These are phyloP conservation scores for Nigrograna mackinnonii DNA, from an alignment of 2,329 filamentous ascomycete species.

Conservation along the genomic window DNA sequence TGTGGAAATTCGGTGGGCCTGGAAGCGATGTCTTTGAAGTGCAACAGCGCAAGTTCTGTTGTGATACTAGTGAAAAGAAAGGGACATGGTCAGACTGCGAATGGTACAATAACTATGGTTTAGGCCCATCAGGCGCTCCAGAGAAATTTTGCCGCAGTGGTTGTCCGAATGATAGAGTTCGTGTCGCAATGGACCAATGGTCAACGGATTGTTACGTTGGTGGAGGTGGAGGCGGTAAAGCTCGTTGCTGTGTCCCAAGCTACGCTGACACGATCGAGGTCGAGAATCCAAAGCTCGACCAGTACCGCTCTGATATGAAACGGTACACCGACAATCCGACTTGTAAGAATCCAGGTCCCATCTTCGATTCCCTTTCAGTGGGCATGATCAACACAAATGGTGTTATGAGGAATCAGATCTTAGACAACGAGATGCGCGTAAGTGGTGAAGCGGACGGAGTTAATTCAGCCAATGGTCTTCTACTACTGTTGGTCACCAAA, in stretches of 20 bases:
- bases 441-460: too few relatives aligned
- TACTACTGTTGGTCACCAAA: neutral
- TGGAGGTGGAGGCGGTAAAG: slow-evolving; percentile 1
- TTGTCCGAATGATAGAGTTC: slow-evolving; percentile 2
- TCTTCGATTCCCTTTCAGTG: too few relatives aligned
- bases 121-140: slow-evolving; percentile 4
- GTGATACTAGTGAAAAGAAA: slow-evolving; percentile 5
- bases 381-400: too few relatives aligned
- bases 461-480: neutral
- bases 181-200: neutral
- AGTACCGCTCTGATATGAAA: slow-evolving; percentile 6
- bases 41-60: slow-evolving; percentile 9
- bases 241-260: slow-evolving; percentile 9
- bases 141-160: slow-evolving; percentile 9
- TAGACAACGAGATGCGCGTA: too few relatives aligned
- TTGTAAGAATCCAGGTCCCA: neutral
- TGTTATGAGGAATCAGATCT: too few relatives aligned
- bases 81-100: slow-evolving; percentile 7
- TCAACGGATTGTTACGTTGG: neutral
- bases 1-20: neutral
- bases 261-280: slow-evolving; percentile 4
- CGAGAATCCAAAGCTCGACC: slow-evolving; percentile 9
- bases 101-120: slow-evolving; percentile 6
- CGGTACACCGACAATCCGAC: slow-evolving; percentile 6
- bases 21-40: neutral